Base-by-base conservation (phyloP, 495 filamentous ascomycete genomes). In the Astrocystis sublimbata region DNA sequence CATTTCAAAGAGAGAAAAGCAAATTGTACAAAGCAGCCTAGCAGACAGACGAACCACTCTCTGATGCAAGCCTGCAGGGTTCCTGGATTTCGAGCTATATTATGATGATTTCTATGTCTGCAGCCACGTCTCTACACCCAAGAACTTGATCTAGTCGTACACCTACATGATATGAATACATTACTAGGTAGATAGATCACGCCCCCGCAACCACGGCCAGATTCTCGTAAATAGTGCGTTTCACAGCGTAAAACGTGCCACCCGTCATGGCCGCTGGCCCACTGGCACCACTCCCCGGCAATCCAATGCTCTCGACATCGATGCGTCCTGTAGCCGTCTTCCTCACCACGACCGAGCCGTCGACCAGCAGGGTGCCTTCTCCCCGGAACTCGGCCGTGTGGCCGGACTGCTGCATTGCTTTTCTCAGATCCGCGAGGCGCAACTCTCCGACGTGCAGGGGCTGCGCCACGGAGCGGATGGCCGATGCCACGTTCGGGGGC, bases 381-480 rank as follows among this genome's bases (percentile, higher is more conserved):
- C 94, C 94, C 31, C 90, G 83, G 73, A 98, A 98, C 75, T 97
- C 94, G 3, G 92, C 93, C 28, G 81, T 90, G 73, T 97, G 91
- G 2, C 93, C 93, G 21, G 88, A 83, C 17, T 81, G 80, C 58
- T 90, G 86, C 86, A 99, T 88, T 26, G 92, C 83, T 64, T 89
- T 88, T 49, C 96, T 82, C 51, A 99, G 76, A 71, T 97, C 92
- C 0, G 94, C 92, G 13, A 99, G 82, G 17, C 94, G 83, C 17
- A 98, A 79, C 68, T 99, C 94, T 58, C 94, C 94, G 23, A 98
- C 96, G 71, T 98, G 96, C 10, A 99, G 83, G 8, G 96, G 92
- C 36, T 93, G 92, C 7, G 92, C 86, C 57, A 90, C 84, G 12
- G 89, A 89, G 46, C 90, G 82, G 4, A 88, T 89, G 1, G 91